Evolutionary conservation across 31 red algal genomes (phyloP).

Genomic region (Odonthalia washingtoniensis): DNA sequence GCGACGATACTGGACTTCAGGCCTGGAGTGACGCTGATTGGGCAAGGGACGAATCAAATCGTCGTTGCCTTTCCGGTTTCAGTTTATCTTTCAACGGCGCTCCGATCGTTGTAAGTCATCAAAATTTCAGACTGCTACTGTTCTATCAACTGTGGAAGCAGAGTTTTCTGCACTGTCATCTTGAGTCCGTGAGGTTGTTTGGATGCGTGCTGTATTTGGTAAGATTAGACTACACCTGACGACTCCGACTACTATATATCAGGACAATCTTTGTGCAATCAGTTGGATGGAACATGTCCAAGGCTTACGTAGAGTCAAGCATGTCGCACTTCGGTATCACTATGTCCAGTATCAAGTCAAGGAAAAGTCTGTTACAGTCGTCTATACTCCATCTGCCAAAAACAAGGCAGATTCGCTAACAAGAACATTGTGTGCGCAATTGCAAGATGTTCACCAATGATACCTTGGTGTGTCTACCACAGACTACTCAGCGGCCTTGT

Average conservation of each 20-base stretch:
- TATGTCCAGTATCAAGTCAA: constrained; percentile 14
- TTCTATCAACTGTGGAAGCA: constrained; percentile 35
- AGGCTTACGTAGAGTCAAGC: constrained; percentile 35
- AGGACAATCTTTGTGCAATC: constrained; percentile 38
- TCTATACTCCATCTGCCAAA: constrained; percentile 1
- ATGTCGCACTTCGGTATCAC: constrained; percentile 15
- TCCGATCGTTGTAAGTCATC: constrained; percentile 20
- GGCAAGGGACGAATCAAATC: constrained; percentile 5
- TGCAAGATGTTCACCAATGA: not conserved
- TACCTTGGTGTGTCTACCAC: too few relatives aligned
- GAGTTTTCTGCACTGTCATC: constrained; percentile 34
- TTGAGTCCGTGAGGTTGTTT: constrained; percentile 11
- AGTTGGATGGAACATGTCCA: constrained; percentile 35
- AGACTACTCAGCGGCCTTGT: too few relatives aligned
- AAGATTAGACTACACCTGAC: not conserved
- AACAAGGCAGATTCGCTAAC: constrained; percentile 31
- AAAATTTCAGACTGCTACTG: constrained; percentile 12
- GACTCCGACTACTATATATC: constrained; percentile 17
- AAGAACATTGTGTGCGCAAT: not conserved
- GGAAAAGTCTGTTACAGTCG: not conserved
- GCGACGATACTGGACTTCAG: too few relatives aligned
- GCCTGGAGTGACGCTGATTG: constrained; percentile 1
- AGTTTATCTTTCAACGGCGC: not conserved
- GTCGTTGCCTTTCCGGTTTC: constrained; percentile 1
- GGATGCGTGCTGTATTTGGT: not conserved